A percentile compares a stretch with the other conserved stretches of the same genome.
Conservation (phyloP, 2,329 filamentous ascomycete genomes). For the Trematosphaeria pertusa region DNA sequence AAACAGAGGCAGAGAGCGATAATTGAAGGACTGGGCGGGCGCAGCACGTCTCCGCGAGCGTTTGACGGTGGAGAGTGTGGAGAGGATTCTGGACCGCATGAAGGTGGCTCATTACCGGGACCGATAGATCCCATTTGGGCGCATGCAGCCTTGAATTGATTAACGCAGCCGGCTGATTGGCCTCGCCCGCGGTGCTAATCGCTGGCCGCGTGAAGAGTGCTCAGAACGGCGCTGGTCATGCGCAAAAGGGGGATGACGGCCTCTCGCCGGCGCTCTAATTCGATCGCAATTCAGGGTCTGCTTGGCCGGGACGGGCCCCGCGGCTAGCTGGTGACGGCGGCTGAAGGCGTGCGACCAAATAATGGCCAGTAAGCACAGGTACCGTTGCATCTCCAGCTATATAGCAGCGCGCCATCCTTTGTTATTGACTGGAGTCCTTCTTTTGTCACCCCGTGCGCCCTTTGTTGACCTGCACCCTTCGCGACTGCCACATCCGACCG, state of each 20-base stretch:
- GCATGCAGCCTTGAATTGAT: conserved; percentile 4
- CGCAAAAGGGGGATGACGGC: conserved; percentile 1
- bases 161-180: not conserved
- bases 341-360: conserved; percentile 6
- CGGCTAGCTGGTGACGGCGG: conserved; percentile 8
- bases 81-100: conserved; percentile 9
- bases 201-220: no score
- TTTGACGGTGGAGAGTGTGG: conserved; percentile 5
- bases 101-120: conserved; percentile 10
- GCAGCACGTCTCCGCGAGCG: conserved; percentile 3
- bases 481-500: conserved; percentile 5
- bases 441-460: not conserved
- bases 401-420: not conserved
- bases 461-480: not conserved
- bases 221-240: no score
- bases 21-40: conserved; percentile 4
- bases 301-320: conserved; percentile 8
- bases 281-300: conserved; percentile 7
- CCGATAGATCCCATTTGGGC: not conserved
- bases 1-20: conserved; percentile 3
- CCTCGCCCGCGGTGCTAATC: no score
- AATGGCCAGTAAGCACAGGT: conserved; percentile 1
- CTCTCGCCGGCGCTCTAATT: not conserved
- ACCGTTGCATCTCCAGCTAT: not conserved
- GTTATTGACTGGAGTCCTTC: not conserved